A percentile compares a stretch with the other conserved stretches of the same genome.
These are phyloP conservation scores for Setaria italica DNA, from an alignment of 202 grass and related monocot genomes.

Conservation along the genomic window DNA sequence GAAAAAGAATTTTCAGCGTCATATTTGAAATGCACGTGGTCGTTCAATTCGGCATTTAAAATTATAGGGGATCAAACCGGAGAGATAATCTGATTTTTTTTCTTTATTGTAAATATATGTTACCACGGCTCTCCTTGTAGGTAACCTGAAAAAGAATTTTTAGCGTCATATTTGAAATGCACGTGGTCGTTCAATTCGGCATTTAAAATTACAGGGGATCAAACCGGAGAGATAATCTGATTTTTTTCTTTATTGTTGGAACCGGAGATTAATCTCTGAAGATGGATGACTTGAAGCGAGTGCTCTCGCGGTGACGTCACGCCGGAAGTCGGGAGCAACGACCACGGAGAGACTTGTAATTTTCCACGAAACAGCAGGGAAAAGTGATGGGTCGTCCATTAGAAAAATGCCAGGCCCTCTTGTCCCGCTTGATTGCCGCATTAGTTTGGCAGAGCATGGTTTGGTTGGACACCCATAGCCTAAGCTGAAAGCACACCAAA, in stretches of 20 bases:
- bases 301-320: neutral
- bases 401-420: neutral
- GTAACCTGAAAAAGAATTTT: neutral
- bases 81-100: neutral
- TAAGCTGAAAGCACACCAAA: neutral
- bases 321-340: neutral
- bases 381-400: neutral
- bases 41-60: neutral
- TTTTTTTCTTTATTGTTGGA: too few species aligned
- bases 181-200: neutral
- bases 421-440: neutral
- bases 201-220: neutral
- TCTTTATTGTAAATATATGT: neutral
- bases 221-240: neutral
- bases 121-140: neutral
- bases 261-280: neutral
- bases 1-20: neutral
- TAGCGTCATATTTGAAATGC: neutral
- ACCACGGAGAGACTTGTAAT: neutral
- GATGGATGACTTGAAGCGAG: neutral
- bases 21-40: neutral
- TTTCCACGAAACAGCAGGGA: slow-evolving; percentile 4
- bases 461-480: neutral
- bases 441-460: neutral
- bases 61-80: neutral